Conservation (phyloP, 495 filamentous ascomycete genomes). For the Aspergillus diversus region DNA sequence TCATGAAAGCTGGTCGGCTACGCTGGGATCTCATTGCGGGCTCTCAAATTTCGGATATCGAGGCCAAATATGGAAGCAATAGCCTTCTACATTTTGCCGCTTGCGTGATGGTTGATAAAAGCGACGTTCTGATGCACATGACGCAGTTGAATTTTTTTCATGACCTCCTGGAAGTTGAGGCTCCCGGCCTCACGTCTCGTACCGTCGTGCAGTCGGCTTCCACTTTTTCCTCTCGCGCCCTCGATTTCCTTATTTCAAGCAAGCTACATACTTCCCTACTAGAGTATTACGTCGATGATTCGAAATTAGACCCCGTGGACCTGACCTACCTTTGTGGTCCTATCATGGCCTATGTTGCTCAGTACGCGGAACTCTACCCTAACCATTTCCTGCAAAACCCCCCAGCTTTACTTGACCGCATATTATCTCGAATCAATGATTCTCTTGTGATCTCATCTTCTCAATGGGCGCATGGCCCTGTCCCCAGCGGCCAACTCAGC, state of each 20-base stretch:
- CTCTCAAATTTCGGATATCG: slow-evolving; percentile 63
- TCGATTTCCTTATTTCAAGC: slow-evolving; percentile 58
- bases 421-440: slow-evolving; percentile 49
- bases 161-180: slow-evolving; percentile 57
- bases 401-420: slow-evolving; percentile 39
- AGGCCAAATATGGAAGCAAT: slow-evolving; percentile 52
- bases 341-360: slow-evolving; percentile 60
- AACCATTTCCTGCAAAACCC: slow-evolving; percentile 56
- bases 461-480: slow-evolving; percentile 56
- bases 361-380: slow-evolving; percentile 58
- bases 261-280: slow-evolving; percentile 55
- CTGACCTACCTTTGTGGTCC: slow-evolving; percentile 55
- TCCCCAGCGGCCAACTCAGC: slow-evolving; percentile 57
- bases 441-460: slow-evolving; percentile 47
- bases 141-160: slow-evolving; percentile 77
- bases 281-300: slow-evolving; percentile 56
- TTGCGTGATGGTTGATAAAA: slow-evolving; percentile 71
- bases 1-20: slow-evolving; percentile 66
- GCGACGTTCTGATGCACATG: slow-evolving; percentile 80
- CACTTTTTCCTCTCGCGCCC: slow-evolving; percentile 53
- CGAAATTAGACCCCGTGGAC: slow-evolving; percentile 55
- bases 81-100: slow-evolving; percentile 78
- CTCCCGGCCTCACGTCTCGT: slow-evolving; percentile 39
- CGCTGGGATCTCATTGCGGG: slow-evolving; percentile 64
- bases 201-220: slow-evolving; percentile 39